Percentiles rank a stretch among this genome's conserved stretches.
Evolutionary conservation across 352 stramenopile species (phyloP).

Genomic region (Hyphochytrium catenoides): DNA sequence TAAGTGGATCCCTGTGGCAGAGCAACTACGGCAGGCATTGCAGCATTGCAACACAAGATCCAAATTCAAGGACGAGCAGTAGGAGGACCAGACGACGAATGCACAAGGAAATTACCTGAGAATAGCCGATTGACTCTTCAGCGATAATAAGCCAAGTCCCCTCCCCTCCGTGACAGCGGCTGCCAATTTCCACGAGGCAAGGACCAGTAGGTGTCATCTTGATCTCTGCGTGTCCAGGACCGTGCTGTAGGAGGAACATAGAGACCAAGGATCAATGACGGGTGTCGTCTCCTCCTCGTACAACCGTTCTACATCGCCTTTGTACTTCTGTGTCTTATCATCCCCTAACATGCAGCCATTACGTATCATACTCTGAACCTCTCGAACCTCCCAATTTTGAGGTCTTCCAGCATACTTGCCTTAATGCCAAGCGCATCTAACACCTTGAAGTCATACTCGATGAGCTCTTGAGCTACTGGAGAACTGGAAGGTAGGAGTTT

Average conservation of each 20-base stretch:
- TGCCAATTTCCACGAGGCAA: conserved; percentile 54
- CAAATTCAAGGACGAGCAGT: conserved; percentile 5
- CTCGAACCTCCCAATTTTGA: too few species aligned
- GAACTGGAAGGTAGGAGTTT: conserved; percentile 1
- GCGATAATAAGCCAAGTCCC: conserved; percentile 28
- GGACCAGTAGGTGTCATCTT: conserved; percentile 9
- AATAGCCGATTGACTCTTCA: conserved; percentile 23
- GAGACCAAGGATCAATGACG: too few species aligned
- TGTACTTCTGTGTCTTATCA: too few species aligned
- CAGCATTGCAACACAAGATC: too few species aligned
- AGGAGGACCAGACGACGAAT: conserved; percentile 19
- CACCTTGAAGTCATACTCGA: conserved; percentile 6
- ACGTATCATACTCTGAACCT: too few species aligned
- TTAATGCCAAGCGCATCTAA: conserved; percentile 4
- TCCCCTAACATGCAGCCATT: too few species aligned
- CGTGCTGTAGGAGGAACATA: too few species aligned
- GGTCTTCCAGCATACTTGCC: too few species aligned
- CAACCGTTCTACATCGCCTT: too few species aligned
- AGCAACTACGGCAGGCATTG: too few species aligned
- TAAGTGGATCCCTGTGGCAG: conserved; percentile 9
- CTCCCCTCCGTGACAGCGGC: conserved; percentile 43
- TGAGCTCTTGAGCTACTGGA: conserved; percentile 1
- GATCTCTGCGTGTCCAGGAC: conserved; percentile 5
- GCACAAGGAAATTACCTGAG: conserved; percentile 33
- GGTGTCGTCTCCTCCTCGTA: too few species aligned